Percentiles rank a stretch among this genome's conserved stretches.
These are phyloP conservation scores for Pythium dissotocum DNA, from an alignment of 352 stramenopile species.

Conservation along the genomic window DNA sequence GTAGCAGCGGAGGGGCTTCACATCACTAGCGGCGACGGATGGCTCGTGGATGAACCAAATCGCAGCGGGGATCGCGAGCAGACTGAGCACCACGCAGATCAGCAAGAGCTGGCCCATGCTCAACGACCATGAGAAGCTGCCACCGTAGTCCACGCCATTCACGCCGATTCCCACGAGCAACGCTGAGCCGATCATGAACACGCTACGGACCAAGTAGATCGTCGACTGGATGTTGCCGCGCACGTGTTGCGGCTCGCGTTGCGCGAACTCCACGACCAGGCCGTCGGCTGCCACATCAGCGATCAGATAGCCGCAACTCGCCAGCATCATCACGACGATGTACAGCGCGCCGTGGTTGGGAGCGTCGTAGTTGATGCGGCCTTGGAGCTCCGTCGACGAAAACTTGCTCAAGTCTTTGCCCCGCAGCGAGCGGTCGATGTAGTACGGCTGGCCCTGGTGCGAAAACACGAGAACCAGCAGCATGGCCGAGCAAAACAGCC, in stretches of 20 bases:
- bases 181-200: constrained; percentile 37
- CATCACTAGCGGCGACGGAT: background rate
- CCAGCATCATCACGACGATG: constrained; percentile 41
- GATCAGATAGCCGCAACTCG: constrained; percentile 43
- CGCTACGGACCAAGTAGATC: constrained; percentile 40
- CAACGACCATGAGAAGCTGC: constrained; percentile 29
- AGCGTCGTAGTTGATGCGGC: constrained; percentile 35
- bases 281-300: constrained; percentile 43
- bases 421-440: background rate
- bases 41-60: constrained; percentile 31
- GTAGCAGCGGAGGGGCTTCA: constrained; percentile 27
- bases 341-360: constrained; percentile 25
- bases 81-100: constrained; percentile 25
- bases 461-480: background rate
- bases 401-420: constrained; percentile 32
- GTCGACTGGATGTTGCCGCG: constrained; percentile 45
- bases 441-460: background rate
- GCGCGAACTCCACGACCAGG: constrained; percentile 43
- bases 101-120: constrained; percentile 31
- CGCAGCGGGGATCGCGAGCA: constrained; percentile 26
- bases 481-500: constrained; percentile 13
- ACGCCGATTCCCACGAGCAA: constrained; percentile 39
- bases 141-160: constrained; percentile 28
- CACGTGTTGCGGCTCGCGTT: constrained; percentile 36
- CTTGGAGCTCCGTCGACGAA: constrained; percentile 15